These are phyloP conservation scores for Puccinia horiana DNA, from an alignment of 1,284 basidiomycete species.

Conservation along the genomic window DNA sequence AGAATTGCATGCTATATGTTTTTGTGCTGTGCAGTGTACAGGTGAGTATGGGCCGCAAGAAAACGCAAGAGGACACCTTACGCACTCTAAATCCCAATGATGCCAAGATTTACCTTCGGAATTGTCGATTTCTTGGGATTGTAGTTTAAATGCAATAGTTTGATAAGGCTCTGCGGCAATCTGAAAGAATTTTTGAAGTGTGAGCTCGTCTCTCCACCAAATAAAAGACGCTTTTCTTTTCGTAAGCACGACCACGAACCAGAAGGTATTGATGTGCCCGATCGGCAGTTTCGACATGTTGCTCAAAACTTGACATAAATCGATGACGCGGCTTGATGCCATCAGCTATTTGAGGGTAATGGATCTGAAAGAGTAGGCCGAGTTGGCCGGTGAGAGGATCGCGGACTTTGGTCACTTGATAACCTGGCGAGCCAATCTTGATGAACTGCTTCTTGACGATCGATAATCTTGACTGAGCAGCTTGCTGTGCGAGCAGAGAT, in stretches of 20 bases:
- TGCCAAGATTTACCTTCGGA: conserved; percentile 47
- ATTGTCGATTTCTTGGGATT: conserved; percentile 82
- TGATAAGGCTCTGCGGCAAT: conserved; percentile 98
- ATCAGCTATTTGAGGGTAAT: conserved; percentile 82
- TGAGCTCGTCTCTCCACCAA: background rate
- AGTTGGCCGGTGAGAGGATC: conserved; percentile 63
- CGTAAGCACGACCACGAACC: conserved; percentile 64
- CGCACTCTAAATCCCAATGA: conserved; percentile 48
- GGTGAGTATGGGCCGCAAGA: background rate
- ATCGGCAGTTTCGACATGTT: conserved; percentile 90
- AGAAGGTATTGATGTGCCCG: conserved; percentile 96
- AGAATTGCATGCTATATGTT: conserved; percentile 48
- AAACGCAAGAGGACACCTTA: background rate
- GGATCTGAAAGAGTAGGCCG: conserved; percentile 94
- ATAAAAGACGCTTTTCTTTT: background rate
- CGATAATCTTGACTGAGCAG: conserved; percentile 57
- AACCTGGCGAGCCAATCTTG: conserved; percentile 85
- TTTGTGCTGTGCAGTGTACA: background rate
- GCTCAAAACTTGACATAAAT: conserved; percentile 99
- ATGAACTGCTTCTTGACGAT: conserved; percentile 90
- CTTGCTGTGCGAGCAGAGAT: conserved; percentile 62
- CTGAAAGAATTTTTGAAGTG: conserved; percentile 61
- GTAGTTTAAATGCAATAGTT: conserved; percentile 96
- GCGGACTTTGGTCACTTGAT: conserved; percentile 63
- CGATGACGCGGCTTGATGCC: conserved; percentile 81